These are phyloP conservation scores for Cladosporium cucumerinum DNA, from an alignment of 2,329 filamentous ascomycete genomes.

Conservation along the genomic window DNA sequence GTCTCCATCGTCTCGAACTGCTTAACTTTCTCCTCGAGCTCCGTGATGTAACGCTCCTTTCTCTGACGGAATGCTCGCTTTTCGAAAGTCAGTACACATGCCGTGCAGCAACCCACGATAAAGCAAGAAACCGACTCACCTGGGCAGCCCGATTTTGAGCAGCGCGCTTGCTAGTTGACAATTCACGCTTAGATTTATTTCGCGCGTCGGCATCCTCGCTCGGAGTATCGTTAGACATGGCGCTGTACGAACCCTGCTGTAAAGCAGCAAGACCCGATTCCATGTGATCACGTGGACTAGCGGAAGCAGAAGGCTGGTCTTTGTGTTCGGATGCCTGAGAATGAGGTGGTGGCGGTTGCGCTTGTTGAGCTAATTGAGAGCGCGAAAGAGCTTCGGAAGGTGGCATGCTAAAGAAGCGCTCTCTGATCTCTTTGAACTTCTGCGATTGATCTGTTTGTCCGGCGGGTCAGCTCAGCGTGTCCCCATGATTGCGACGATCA, in stretches of 20 bases:
- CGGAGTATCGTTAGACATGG: constrained; percentile 48
- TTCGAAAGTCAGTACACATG: background rate
- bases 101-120: background rate
- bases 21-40: constrained; percentile 88
- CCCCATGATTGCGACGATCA: background rate
- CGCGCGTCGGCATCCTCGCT: constrained; percentile 52
- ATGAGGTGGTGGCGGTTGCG: constrained; percentile 25
- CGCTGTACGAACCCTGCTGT: constrained; percentile 53
- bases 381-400: constrained; percentile 3
- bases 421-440: constrained; percentile 12
- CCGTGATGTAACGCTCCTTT: constrained; percentile 98
- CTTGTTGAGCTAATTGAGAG: constrained; percentile 34
- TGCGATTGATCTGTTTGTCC: background rate
- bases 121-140: constrained; percentile 54
- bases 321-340: constrained; percentile 28
- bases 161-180: constrained; percentile 93
- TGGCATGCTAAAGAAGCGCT: constrained; percentile 10
- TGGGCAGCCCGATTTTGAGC: constrained; percentile 96
- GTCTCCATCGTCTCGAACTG: constrained; percentile 73
- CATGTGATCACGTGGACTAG: constrained; percentile 39
- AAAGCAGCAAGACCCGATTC: constrained; percentile 56
- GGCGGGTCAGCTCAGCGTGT: background rate
- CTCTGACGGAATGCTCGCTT: constrained; percentile 95
- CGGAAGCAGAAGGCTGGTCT: constrained; percentile 42
- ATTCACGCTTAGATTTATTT: constrained; percentile 79